phyloP scores from a whole-genome alignment of 768 basidiomycete genomes.

The Boletus subcaerulescens region DNA sequence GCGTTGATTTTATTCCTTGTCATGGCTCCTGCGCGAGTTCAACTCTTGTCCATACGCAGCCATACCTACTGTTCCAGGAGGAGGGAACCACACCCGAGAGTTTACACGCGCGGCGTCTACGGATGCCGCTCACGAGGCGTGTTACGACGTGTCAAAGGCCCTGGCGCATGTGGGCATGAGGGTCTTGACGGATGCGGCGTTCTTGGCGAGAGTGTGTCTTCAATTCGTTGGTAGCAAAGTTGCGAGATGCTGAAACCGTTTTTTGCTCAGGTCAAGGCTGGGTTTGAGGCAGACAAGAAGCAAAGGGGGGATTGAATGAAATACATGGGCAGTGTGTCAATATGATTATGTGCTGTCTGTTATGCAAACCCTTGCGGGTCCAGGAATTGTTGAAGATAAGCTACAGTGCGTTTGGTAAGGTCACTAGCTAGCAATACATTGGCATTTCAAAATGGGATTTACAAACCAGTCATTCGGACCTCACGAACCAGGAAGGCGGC shows the following conservation, averaged over 20 bases:
- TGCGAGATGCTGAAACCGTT: background rate
- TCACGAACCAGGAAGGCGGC: no score
- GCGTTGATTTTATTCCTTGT: background rate
- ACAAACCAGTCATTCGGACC: no score
- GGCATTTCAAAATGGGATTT: no score
- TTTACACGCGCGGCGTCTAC: conserved; percentile 63
- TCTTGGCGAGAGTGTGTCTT: conserved; percentile 51
- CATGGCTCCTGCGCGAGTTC: background rate
- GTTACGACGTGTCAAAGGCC: conserved; percentile 63
- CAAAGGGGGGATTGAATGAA: conserved; percentile 1
- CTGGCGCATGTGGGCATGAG: conserved; percentile 67
- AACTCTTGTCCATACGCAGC: conserved; percentile 37
- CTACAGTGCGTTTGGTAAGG: no score
- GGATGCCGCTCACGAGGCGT: conserved; percentile 58
- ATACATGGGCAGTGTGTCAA: no score
- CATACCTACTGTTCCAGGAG: conserved; percentile 66
- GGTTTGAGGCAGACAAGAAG: conserved; percentile 44
- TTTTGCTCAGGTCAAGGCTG: conserved; percentile 39
- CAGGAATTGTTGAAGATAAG: no score
- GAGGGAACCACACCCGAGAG: conserved; percentile 72
- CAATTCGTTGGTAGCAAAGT: background rate
- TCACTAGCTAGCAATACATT: no score
- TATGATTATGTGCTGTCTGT: no score
- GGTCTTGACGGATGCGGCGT: conserved; percentile 61
- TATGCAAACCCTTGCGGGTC: no score